Evolutionary conservation across 306 rosid genomes (phyloP).

Genomic region (Glycyrrhiza uralensis): DNA sequence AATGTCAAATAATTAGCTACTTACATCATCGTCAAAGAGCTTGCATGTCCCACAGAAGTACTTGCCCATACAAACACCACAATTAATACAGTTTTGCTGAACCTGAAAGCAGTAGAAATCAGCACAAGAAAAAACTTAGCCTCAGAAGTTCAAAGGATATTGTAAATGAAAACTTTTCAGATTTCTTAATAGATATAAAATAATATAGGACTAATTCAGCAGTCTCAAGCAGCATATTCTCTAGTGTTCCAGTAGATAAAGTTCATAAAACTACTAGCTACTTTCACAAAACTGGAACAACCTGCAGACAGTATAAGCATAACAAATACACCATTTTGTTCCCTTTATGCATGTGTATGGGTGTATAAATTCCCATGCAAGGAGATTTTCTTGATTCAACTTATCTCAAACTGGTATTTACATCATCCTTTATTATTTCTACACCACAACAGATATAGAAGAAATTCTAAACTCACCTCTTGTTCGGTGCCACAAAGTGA

Average conservation of each 20-base stretch:
- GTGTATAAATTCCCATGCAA: neutral
- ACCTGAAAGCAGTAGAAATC: slow-evolving; percentile 41
- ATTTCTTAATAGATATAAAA: neutral
- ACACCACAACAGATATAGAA: neutral
- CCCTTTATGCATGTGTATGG: neutral
- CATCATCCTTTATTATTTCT: neutral
- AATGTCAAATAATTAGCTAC: slow-evolving; percentile 22
- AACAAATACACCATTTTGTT: neutral
- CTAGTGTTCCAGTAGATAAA: neutral
- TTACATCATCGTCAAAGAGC: slow-evolving; percentile 85
- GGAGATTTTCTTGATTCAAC: neutral
- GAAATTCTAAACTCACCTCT: slow-evolving; percentile 56
- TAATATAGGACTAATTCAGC: neutral
- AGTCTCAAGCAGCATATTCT: neutral
- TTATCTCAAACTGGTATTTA: neutral
- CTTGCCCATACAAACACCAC: slow-evolving; percentile 84
- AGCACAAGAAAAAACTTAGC: slow-evolving; percentile 5
- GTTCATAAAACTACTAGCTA: neutral
- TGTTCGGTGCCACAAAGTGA: slow-evolving; percentile 81
- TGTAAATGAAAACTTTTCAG: neutral
- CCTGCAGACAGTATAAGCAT: neutral
- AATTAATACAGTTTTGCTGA: slow-evolving; percentile 62
- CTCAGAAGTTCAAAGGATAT: neutral
- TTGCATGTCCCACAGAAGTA: slow-evolving; percentile 77
- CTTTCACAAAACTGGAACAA: neutral